Conservation (phyloP, 805 yeast species). For the Hanseniaspora occidentalis region DNA sequence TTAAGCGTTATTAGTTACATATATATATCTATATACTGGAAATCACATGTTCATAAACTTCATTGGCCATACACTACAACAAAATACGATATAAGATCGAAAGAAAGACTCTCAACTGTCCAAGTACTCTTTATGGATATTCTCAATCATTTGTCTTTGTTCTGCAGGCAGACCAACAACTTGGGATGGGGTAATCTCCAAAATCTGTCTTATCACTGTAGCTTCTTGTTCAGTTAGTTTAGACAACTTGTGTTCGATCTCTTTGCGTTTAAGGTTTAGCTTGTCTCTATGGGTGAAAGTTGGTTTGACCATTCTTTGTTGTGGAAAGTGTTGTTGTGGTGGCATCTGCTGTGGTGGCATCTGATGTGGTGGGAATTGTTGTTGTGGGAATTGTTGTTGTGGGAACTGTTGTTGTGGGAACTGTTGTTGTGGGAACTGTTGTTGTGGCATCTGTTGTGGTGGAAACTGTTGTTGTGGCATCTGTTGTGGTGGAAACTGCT, state of each 20-base stretch:
- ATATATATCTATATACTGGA: too few species aligned
- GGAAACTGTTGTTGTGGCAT: conserved; percentile 7
- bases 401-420: conserved; percentile 5
- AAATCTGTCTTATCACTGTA: conserved; percentile 38
- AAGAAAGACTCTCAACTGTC: conserved; percentile 5
- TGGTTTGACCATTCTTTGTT: conserved; percentile 9
- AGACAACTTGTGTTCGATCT: conserved; percentile 32
- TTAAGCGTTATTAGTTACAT: too few species aligned
- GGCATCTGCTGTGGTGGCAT: conserved; percentile 6
- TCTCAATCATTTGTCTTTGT: conserved; percentile 40
- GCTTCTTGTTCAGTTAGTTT: conserved; percentile 32
- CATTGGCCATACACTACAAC: too few species aligned
- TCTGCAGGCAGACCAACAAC: conserved; percentile 30
- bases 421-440: conserved; percentile 4
- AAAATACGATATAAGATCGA: too few species aligned
- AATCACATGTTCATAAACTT: too few species aligned
- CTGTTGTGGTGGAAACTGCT: conserved; percentile 6
- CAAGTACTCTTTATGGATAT: conserved; percentile 42
- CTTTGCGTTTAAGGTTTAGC: conserved; percentile 1
- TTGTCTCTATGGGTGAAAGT: conserved; percentile 3
- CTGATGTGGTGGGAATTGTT: conserved; percentile 7
- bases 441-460: conserved; percentile 5
- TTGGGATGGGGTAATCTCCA: conserved; percentile 33
- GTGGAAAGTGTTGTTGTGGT: conserved; percentile 8
- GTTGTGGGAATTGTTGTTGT: conserved; percentile 4